These are phyloP conservation scores for Chlamydomonas urium DNA, from an alignment of 139 green algal genomes.

Conservation along the genomic window DNA sequence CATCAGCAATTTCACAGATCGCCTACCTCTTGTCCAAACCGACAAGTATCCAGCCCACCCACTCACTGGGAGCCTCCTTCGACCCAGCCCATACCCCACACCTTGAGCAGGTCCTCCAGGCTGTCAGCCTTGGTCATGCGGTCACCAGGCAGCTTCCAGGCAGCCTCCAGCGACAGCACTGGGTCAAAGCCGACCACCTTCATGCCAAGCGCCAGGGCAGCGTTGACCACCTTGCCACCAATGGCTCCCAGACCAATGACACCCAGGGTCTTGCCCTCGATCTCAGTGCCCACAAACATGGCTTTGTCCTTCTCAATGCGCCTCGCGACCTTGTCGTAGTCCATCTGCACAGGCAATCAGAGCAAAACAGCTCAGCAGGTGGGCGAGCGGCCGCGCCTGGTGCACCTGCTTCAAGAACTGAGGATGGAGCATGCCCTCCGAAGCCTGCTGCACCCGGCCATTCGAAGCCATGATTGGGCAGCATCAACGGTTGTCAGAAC, in stretches of 20 bases:
- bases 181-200: conserved; percentile 56
- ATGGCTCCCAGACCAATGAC: conserved; percentile 53
- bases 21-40: too few relatives aligned
- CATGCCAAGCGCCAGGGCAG: conserved; percentile 51
- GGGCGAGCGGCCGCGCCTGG: too few relatives aligned
- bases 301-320: conserved; percentile 59
- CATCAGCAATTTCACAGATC: too few relatives aligned
- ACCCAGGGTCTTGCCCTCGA: conserved; percentile 54
- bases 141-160: conserved; percentile 50
- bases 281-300: conserved; percentile 53
- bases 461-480: too few relatives aligned
- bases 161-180: conserved; percentile 50
- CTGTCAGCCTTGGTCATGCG: conserved; percentile 38
- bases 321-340: conserved; percentile 42
- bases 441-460: too few relatives aligned
- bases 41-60: too few relatives aligned
- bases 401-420: too few relatives aligned
- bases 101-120: conserved; percentile 43
- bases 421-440: too few relatives aligned
- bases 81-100: too few relatives aligned
- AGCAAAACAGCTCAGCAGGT: not conserved
- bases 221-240: conserved; percentile 44
- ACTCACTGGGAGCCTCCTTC: too few relatives aligned
- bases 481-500: too few relatives aligned
- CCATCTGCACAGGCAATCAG: conserved; percentile 18